These are phyloP conservation scores for Penicillium sp. DNA, from an alignment of 2,329 filamentous ascomycete genomes.

Conservation along the genomic window DNA sequence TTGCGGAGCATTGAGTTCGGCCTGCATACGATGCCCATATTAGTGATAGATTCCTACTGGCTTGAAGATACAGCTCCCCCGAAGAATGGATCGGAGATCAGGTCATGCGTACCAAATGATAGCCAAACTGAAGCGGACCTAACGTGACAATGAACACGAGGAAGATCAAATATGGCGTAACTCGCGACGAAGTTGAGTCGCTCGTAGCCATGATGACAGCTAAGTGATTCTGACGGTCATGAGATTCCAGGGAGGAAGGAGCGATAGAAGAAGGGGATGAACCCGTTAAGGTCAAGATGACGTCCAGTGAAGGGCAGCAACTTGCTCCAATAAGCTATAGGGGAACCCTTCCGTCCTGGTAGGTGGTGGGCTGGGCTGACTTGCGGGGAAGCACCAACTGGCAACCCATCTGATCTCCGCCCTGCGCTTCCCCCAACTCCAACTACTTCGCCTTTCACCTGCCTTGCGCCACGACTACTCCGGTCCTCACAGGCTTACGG, in stretches of 20 bases:
- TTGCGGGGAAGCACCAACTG: not conserved
- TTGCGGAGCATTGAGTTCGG: slow-evolving; percentile 93
- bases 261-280: not conserved
- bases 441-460: not conserved
- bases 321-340: not conserved
- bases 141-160: slow-evolving; percentile 75
- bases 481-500: not conserved
- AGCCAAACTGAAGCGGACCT: slow-evolving; percentile 91
- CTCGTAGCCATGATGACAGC: slow-evolving; percentile 25
- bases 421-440: not conserved
- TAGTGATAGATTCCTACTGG: not conserved
- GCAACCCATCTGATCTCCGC: not conserved
- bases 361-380: not conserved
- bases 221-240: not conserved
- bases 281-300: not conserved
- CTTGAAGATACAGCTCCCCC: not conserved
- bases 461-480: not conserved
- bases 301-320: not conserved
- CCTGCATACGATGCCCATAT: slow-evolving; percentile 51
- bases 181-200: slow-evolving; percentile 28
- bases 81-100: not conserved
- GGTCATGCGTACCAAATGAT: slow-evolving; percentile 70
- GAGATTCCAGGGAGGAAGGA: not conserved
- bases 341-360: not conserved
- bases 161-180: slow-evolving; percentile 77